Evolutionary conservation across 352 stramenopile species (phyloP).

Genomic region (Elongisporangium prolatum): DNA sequence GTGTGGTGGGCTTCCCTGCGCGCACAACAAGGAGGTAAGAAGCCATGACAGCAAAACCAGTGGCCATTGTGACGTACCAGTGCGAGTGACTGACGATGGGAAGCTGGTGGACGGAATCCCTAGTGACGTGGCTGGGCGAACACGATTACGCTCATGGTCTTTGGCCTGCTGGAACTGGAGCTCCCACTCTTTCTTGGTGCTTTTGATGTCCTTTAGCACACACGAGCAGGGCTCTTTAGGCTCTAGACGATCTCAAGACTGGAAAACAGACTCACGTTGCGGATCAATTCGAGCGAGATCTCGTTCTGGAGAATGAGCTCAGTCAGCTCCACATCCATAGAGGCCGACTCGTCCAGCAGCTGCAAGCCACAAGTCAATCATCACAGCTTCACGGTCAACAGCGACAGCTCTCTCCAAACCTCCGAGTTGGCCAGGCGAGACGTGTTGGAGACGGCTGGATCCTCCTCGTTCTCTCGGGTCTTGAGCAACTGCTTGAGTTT

Average conservation of each 20-base stretch:
- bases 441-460: slow-evolving; percentile 16
- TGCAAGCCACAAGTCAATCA: slow-evolving; percentile 1
- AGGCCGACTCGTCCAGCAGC: slow-evolving; percentile 69
- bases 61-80: slow-evolving; percentile 6
- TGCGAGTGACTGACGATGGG: not conserved
- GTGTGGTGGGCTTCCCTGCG: slow-evolving; percentile 5
- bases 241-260: too few relatives aligned
- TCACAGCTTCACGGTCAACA: too few relatives aligned
- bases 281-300: slow-evolving; percentile 77
- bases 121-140: slow-evolving; percentile 52
- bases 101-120: slow-evolving; percentile 19
- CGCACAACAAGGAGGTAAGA: not conserved
- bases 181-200: slow-evolving; percentile 76
- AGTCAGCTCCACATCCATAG: slow-evolving; percentile 73
- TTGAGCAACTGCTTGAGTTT: slow-evolving; percentile 38
- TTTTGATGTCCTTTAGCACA: slow-evolving; percentile 62
- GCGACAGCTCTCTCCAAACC: too few relatives aligned
- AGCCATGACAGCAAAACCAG: too few relatives aligned
- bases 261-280: slow-evolving; percentile 49
- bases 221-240: too few relatives aligned
- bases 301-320: slow-evolving; percentile 85
- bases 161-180: slow-evolving; percentile 50
- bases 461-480: slow-evolving; percentile 13
- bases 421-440: slow-evolving; percentile 19
- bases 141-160: slow-evolving; percentile 24